A percentile compares a stretch with the other conserved stretches of the same genome.
phyloP scores from a whole-genome alignment of 805 yeast genomes.

The Kuraishia ogatae region DNA sequence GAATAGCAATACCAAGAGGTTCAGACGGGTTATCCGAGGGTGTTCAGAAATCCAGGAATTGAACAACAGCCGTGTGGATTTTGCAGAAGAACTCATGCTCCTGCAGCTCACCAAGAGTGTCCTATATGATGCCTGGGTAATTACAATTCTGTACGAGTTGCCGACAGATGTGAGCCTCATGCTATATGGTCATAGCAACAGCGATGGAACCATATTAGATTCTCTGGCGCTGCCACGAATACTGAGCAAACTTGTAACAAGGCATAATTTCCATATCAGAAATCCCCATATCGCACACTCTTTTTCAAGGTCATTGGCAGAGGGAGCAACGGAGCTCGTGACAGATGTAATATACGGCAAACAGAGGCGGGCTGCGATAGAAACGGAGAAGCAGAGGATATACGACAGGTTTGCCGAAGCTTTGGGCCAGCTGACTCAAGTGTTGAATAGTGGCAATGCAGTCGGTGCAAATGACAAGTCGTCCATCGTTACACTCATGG shows the following conservation, averaged over 20 bases:
- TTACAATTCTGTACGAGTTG: slow-evolving; percentile 18
- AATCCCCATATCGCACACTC: slow-evolving; percentile 18
- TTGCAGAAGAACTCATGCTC: slow-evolving; percentile 25
- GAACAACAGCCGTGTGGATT: slow-evolving; percentile 21
- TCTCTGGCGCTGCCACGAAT: slow-evolving; percentile 6
- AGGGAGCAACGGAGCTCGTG: not conserved
- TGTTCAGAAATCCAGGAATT: slow-evolving; percentile 27
- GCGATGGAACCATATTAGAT: slow-evolving; percentile 2
- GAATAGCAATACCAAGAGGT: slow-evolving; percentile 20
- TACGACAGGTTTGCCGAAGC: not conserved
- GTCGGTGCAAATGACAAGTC: not conserved
- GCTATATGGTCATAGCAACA: not conserved
- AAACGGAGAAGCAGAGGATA: not conserved
- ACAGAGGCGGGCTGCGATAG: not conserved
- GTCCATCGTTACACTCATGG: not conserved
- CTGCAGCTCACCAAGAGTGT: slow-evolving; percentile 35
- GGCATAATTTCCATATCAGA: slow-evolving; percentile 28
- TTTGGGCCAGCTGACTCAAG: not conserved
- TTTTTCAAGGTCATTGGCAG: not conserved
- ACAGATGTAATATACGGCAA: not conserved
- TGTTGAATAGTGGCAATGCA: not conserved
- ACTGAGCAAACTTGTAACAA: slow-evolving; percentile 12
- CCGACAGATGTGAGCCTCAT: not conserved
- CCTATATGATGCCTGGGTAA: slow-evolving; percentile 43
- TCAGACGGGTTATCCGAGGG: slow-evolving; percentile 26